phyloP scores from a whole-genome alignment of 306 rosid genomes.

The Sicyos baderoa region DNA sequence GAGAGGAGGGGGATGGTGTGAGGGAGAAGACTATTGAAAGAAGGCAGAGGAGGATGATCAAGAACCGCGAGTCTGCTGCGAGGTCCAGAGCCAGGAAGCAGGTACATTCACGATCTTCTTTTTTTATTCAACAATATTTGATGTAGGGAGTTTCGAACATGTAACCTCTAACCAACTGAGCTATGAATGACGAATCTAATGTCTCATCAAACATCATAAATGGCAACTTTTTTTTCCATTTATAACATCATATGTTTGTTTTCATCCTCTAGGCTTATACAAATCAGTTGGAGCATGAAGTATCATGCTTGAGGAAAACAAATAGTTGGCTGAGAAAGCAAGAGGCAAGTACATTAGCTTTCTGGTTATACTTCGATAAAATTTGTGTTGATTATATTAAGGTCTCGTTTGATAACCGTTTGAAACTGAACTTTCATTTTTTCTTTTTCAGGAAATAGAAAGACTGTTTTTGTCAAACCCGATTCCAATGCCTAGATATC shows the following conservation, averaged over 20 bases:
- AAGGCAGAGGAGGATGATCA: conserved; percentile 55
- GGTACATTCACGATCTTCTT: too few relatives aligned
- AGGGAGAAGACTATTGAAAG: conserved; percentile 35
- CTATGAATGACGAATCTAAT: too few relatives aligned
- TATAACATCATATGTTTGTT: not conserved
- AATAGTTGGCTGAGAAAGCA: conserved; percentile 32
- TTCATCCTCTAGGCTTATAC: conserved; percentile 36
- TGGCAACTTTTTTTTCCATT: not conserved
- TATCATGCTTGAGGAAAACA: conserved; percentile 23
- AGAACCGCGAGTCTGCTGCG: conserved; percentile 65
- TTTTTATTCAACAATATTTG: too few relatives aligned
- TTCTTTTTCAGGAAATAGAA: conserved; percentile 37
- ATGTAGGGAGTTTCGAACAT: too few relatives aligned
- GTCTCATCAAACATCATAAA: not conserved
- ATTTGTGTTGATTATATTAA: too few relatives aligned
- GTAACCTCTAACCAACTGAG: too few relatives aligned
- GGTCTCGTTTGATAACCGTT: too few relatives aligned
- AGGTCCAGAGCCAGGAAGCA: conserved; percentile 60
- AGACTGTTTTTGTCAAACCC: conserved; percentile 20
- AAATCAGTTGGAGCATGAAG: conserved; percentile 31
- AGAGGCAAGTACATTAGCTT: conserved; percentile 28
- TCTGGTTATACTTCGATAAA: not conserved
- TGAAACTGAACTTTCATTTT: too few relatives aligned
- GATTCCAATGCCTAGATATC: conserved; percentile 20
- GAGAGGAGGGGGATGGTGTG: conserved; percentile 24